Conservation (phyloP, 202 grass and related monocot genomes). For the Setaria italica region DNA sequence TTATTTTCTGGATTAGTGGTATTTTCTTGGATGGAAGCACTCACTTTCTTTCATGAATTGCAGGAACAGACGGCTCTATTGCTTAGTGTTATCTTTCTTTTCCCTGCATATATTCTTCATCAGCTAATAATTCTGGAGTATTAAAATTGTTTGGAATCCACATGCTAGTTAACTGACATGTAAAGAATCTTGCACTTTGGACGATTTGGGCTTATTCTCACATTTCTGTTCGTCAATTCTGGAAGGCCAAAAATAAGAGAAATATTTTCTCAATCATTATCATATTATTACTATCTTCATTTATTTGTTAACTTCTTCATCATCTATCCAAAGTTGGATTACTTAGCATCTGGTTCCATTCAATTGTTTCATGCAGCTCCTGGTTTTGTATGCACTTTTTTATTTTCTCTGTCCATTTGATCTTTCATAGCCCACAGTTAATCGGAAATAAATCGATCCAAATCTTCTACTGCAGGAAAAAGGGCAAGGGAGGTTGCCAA, state of each 20-base stretch:
- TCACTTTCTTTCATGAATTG: neutral
- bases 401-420: neutral
- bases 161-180: neutral
- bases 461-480: conserved; percentile 40
- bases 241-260: neutral
- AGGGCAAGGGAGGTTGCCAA: conserved; percentile 40
- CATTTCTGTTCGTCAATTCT: conserved; percentile 19
- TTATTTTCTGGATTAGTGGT: neutral
- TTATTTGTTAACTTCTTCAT: neutral
- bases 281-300: neutral
- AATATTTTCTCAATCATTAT: neutral
- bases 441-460: conserved; percentile 10
- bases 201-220: conserved; percentile 13
- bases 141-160: conserved; percentile 24
- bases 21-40: neutral
- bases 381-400: neutral
- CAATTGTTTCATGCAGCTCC: conserved; percentile 6
- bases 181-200: neutral
- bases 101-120: conserved; percentile 1
- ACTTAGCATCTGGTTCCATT: conserved; percentile 11
- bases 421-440: conserved; percentile 27
- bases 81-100: neutral
- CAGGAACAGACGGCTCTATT: neutral
- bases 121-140: conserved; percentile 7
- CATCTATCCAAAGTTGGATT: neutral